Percentiles rank a stretch among this genome's conserved stretches.
phyloP scores from a whole-genome alignment of 257 asterid genomes.

The Solanum bulbocastanum region DNA sequence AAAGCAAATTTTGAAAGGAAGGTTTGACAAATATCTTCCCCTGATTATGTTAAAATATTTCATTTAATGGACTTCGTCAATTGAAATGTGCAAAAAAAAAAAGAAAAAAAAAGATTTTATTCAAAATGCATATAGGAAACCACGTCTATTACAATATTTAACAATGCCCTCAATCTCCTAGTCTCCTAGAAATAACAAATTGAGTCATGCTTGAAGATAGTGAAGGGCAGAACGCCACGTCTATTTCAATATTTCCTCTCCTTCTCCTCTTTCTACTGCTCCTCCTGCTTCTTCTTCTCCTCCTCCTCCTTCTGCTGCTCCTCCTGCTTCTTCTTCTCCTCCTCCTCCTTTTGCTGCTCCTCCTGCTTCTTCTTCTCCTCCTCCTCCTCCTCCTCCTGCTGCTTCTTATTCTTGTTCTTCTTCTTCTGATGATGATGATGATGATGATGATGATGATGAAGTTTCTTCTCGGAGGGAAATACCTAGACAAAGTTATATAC shows the following conservation, averaged over 20 bases:
- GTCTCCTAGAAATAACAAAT: background rate
- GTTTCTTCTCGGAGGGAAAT: background rate
- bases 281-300: fast-evolving
- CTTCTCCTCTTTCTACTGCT: background rate
- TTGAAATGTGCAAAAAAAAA: background rate
- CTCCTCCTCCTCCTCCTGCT: no score
- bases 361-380: background rate
- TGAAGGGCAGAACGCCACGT: background rate
- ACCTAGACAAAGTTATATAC: background rate
- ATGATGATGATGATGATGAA: background rate
- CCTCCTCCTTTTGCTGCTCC: fast-evolving
- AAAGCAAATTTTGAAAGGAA: background rate
- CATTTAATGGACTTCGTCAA: background rate
- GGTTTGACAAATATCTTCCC: background rate
- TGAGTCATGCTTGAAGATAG: background rate
- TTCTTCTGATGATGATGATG: no score
- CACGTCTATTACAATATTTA: background rate
- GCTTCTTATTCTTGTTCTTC: no score
- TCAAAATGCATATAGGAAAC: background rate
- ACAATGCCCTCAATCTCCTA: background rate
- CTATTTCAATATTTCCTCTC: background rate
- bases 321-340: no score
- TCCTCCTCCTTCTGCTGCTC: no score
- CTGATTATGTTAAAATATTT: background rate
- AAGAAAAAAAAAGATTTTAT: background rate